These are phyloP conservation scores for Tetraselmis chui DNA, from an alignment of 139 green algal genomes.

Conservation along the genomic window DNA sequence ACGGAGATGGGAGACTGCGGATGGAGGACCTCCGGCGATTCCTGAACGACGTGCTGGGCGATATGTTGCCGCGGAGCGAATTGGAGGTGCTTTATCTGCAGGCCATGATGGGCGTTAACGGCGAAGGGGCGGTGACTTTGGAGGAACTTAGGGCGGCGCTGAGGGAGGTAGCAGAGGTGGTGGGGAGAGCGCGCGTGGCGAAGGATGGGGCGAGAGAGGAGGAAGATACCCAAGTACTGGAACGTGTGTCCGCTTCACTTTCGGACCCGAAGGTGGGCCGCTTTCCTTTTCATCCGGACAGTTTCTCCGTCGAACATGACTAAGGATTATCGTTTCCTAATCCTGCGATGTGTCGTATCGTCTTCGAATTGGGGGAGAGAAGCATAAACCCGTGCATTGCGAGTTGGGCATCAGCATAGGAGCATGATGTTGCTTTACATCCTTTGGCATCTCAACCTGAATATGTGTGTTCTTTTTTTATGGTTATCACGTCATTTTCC, in stretches of 20 bases:
- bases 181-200: too few relatives aligned
- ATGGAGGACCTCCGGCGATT: slow-evolving; percentile 18
- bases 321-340: too few relatives aligned
- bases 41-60: slow-evolving; percentile 9
- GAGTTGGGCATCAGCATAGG: too few relatives aligned
- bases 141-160: slow-evolving; percentile 27
- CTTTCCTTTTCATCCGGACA: too few relatives aligned
- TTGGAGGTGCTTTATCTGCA: slow-evolving; percentile 8
- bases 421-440: too few relatives aligned
- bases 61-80: not conserved
- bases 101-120: slow-evolving; percentile 29
- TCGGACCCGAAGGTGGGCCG: not conserved
- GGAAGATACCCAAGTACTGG: not conserved
- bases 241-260: not conserved
- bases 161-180: slow-evolving; percentile 12
- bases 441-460: too few relatives aligned
- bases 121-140: slow-evolving; percentile 21
- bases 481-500: too few relatives aligned
- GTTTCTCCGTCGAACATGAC: too few relatives aligned
- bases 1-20: slow-evolving; percentile 19
- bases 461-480: too few relatives aligned
- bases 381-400: too few relatives aligned
- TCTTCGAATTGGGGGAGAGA: too few relatives aligned
- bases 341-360: too few relatives aligned
- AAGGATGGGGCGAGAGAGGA: not conserved